A percentile compares a stretch with the other conserved stretches of the same genome.
phyloP scores from a whole-genome alignment of 2,329 filamentous ascomycete species.

The Aspergillus oerlinghausenensis region DNA sequence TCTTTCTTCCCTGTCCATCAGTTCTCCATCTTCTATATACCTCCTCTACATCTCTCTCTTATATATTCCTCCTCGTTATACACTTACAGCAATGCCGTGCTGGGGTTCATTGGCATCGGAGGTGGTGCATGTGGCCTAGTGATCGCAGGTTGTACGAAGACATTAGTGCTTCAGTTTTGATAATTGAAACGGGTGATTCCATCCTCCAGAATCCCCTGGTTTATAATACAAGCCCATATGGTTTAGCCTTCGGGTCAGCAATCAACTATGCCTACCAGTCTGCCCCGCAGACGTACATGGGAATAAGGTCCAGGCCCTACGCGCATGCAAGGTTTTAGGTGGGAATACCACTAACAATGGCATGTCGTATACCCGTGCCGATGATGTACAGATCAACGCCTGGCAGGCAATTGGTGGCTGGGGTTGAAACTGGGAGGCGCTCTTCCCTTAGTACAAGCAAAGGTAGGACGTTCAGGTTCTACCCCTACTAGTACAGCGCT shows the following conservation, averaged over 20 bases:
- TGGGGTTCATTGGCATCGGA: background rate
- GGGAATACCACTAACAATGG: slow-evolving; percentile 44
- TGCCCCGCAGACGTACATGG: slow-evolving; percentile 35
- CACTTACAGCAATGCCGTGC: background rate
- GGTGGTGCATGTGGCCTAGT: slow-evolving; percentile 20
- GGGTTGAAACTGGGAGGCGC: too few species aligned
- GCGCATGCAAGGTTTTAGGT: slow-evolving; percentile 41
- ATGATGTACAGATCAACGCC: slow-evolving; percentile 31
- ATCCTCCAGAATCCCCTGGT: slow-evolving; percentile 26
- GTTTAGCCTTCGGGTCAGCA: slow-evolving; percentile 24
- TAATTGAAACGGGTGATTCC: slow-evolving; percentile 29
- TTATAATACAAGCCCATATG: slow-evolving; percentile 19
- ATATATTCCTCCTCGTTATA: background rate
- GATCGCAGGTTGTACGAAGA: slow-evolving; percentile 32
- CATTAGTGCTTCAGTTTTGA: slow-evolving; percentile 18
- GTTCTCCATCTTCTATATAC: background rate
- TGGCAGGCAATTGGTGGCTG: too few species aligned
- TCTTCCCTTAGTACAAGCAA: too few species aligned
- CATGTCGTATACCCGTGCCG: slow-evolving; percentile 32
- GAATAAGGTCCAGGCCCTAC: slow-evolving; percentile 24
- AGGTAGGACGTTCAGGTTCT: too few species aligned
- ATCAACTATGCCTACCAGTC: slow-evolving; percentile 42
- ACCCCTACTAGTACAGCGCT: too few species aligned
- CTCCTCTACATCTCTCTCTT: background rate
- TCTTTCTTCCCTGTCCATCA: background rate